These are phyloP conservation scores for Tolypocladium paradoxum DNA, from an alignment of 2,329 filamentous ascomycete species.

Conservation along the genomic window DNA sequence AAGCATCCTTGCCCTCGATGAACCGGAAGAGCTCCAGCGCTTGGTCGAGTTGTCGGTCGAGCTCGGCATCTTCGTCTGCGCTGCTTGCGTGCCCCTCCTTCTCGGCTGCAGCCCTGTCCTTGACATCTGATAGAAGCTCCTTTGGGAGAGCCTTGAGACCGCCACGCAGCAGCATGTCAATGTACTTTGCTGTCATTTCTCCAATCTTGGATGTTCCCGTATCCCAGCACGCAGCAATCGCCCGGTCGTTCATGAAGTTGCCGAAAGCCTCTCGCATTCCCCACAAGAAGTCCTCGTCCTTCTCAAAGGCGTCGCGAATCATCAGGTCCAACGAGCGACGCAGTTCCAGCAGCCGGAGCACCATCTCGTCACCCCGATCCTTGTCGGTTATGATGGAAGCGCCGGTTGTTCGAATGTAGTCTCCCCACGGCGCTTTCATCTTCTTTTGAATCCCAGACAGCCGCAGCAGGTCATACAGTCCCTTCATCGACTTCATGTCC, in stretches of 20 bases:
- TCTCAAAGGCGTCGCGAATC: conserved; percentile 65
- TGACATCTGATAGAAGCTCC: conserved; percentile 51
- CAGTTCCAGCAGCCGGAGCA: conserved; percentile 68
- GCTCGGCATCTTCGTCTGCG: conserved; percentile 81
- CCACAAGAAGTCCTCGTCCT: conserved; percentile 67
- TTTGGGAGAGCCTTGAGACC: conserved; percentile 75
- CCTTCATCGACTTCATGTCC: conserved; percentile 58
- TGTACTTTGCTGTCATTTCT: conserved; percentile 97
- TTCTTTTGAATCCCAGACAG: conserved; percentile 59
- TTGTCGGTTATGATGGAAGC: conserved; percentile 70
- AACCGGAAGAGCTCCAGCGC: conserved; percentile 93
- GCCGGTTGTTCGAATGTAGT: conserved; percentile 69
- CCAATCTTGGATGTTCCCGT: conserved; percentile 88
- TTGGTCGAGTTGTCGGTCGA: conserved; percentile 86
- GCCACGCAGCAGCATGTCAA: conserved; percentile 78
- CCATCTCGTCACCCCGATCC: conserved; percentile 72
- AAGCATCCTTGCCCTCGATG: conserved; percentile 93
- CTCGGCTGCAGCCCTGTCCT: conserved; percentile 46
- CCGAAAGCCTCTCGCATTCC: conserved; percentile 77
- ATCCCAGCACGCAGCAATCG: conserved; percentile 58
- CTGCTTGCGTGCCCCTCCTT: conserved; percentile 54
- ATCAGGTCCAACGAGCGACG: conserved; percentile 70
- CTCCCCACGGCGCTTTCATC: conserved; percentile 62
- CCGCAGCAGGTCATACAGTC: conserved; percentile 67
- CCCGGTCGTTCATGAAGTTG: conserved; percentile 85